Evolutionary conservation across 1,284 basidiomycete species (phyloP).

Genomic region (Papiliotrema fonsecae): DNA sequence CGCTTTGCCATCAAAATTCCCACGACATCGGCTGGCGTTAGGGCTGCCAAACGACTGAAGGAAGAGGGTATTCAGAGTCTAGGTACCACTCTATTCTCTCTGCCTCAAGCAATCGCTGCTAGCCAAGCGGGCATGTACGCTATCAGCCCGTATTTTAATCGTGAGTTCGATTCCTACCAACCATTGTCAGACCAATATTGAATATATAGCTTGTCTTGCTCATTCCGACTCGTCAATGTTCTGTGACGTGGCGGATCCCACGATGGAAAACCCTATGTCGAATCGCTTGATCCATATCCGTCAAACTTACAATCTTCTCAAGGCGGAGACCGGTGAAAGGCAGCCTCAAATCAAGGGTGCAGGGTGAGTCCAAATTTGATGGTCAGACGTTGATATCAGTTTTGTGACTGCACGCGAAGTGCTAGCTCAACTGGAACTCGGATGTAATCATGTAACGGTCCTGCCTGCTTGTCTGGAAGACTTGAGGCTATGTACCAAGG

Average conservation of each 20-base stretch:
- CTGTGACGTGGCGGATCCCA: slow-evolving; percentile 24
- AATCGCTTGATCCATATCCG: slow-evolving; percentile 32
- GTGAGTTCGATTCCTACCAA: slow-evolving; percentile 12
- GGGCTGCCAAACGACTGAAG: slow-evolving; percentile 27
- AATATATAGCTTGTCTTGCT: too few species aligned
- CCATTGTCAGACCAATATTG: not conserved
- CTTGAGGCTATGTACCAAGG: slow-evolving; percentile 9
- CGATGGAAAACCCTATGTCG: slow-evolving; percentile 28
- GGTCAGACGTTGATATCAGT: slow-evolving; percentile 4
- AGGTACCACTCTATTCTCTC: slow-evolving; percentile 39
- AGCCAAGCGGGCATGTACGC: slow-evolving; percentile 37
- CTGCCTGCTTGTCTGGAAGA: slow-evolving; percentile 16
- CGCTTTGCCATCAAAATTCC: slow-evolving; percentile 45
- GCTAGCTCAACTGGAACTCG: slow-evolving; percentile 23
- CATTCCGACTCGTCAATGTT: too few species aligned
- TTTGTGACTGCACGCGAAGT: slow-evolving; percentile 22
- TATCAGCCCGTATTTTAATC: slow-evolving; percentile 43
- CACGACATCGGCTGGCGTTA: slow-evolving; percentile 37
- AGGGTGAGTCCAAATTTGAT: slow-evolving; percentile 11
- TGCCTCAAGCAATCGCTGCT: slow-evolving; percentile 41
- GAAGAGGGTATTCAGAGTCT: slow-evolving; percentile 38
- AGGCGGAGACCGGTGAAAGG: slow-evolving; percentile 21
- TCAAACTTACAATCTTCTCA: slow-evolving; percentile 21
- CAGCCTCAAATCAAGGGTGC: slow-evolving; percentile 36
- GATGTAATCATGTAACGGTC: slow-evolving; percentile 23